Base-by-base conservation (phyloP, 2,329 filamentous ascomycete species). In the Cytospora schulzeri region DNA sequence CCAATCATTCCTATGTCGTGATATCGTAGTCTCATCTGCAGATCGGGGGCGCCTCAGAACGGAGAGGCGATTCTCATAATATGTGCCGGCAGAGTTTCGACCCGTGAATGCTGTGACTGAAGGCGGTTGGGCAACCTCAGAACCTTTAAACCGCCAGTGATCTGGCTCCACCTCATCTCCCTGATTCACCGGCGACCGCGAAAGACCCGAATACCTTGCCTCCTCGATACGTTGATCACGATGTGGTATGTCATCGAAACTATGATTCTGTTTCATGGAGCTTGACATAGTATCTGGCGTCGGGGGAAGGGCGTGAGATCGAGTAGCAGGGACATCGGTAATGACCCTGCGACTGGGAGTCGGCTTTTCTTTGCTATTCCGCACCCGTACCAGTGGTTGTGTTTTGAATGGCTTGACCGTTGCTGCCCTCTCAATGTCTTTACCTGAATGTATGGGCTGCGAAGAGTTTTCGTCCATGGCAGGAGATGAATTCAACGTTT, bases 281-380 rank as follows among this genome's bases (percentile, higher is more conserved):
- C 83, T 85, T 1, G 85, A 85, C 24, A 86, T 83, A 0, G 85
- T 87, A 68, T 87, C 85, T 0, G 85, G 85, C 0, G 85, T 87
- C 0, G 85, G 85, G 12, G 85, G 85, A 1, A 87, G 74, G 22
- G 73, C 74, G 22, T 81, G 78, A 6, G 80, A 77, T 60, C 79
- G 76, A 1, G 76, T 66, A 70, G 76, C 66, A 63, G 76, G 70
- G n/a, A 77, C 77, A 33, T 83, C 80, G 0, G 83, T 85, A 33
- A 80, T 70, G 8, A 86, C 83, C 51, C 74, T 79, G 12, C 82
- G 77, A 15, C 85, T 33, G 68, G 0, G 78, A 15, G 85, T 28
- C 68, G 0, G 78, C 76, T 17, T 82, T 79, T 50, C 80, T 75
- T 72, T 85, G 62, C 83, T 80, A 26, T 82, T 62, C 5, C 41